A percentile compares a stretch with the other conserved stretches of the same genome.
Conservation (phyloP, 1,139 yeast genomes). For the Pneumocystis carinii region DNA sequence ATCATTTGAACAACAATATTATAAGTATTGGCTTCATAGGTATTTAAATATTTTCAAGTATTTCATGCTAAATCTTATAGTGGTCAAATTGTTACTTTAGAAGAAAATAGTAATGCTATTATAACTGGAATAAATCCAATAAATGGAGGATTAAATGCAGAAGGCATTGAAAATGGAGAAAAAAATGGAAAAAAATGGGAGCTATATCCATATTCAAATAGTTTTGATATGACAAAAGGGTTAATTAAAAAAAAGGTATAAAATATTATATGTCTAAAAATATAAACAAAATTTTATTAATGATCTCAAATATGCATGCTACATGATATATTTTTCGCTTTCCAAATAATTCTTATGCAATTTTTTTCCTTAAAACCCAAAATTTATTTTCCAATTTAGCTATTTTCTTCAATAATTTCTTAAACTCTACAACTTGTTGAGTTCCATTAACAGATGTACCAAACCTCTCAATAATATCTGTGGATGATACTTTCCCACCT, state of each 20-base stretch:
- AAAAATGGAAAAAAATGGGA: conserved; percentile 42
- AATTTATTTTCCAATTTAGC: conserved; percentile 41
- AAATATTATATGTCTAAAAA: neutral
- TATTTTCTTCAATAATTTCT: conserved; percentile 54
- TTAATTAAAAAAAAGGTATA: conserved; percentile 53
- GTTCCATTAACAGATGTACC: conserved; percentile 35
- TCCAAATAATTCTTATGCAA: conserved; percentile 13
- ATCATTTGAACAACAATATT: conserved; percentile 59
- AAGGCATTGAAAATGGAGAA: conserved; percentile 31
- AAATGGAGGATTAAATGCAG: conserved; percentile 72
- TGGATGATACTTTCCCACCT: conserved; percentile 39
- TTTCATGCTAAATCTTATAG: conserved; percentile 25
- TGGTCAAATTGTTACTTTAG: conserved; percentile 29
- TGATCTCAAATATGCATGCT: neutral
- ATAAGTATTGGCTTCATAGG: conserved; percentile 72
- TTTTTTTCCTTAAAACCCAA: conserved; percentile 50
- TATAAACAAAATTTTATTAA: neutral
- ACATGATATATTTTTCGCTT: neutral
- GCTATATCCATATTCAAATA: conserved; percentile 92
- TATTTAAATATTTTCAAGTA: conserved; percentile 36
- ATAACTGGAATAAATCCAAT: conserved; percentile 72
- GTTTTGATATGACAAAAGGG: conserved; percentile 89
- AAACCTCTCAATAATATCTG: conserved; percentile 40
- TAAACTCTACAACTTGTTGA: conserved; percentile 44
- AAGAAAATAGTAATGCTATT: conserved; percentile 41